Base-by-base conservation (phyloP, 768 basidiomycete species). In the Podaxis sp. region DNA sequence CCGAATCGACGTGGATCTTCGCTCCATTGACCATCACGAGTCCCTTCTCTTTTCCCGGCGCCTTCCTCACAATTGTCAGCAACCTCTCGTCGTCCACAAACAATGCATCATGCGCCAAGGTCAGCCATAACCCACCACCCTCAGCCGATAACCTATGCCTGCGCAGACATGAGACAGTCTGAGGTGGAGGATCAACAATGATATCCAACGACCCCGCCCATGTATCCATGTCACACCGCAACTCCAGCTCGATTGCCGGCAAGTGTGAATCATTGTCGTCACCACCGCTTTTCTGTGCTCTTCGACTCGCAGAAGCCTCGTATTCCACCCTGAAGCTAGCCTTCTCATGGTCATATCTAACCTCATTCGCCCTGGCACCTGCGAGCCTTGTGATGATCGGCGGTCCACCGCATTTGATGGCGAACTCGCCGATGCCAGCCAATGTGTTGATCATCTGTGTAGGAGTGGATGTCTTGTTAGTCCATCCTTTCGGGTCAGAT, bases 401-500 rank as follows among this genome's bases (percentile, higher is more conserved):
- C 2, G 97, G 96, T 0, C 94, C 95, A 13, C 97, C 97, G 65
- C 85, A 89, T 72, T 94, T 95, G 74, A 99, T 96, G 5, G 93
- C 89, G 67, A 93, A 98, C 63, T 98, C 96, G 21, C 97, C 94
- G 9, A 97, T 88, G 1, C 95, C 95, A 0, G 95, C 93, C 0
- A 98, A 76, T 1, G 88, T 82, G 42, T 84, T 83, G 68, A 96
- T 88, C 93, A 98, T 96, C 66, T 94, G 88, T n/a, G 87, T 88
- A 1, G 95, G 96, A 54, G 96, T 95, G 11, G 91, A 91, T 0
- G 87, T 86, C 73, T 98, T 98, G 74, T 92, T 94, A 4, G 93
- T 87, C 95, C 96, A 98, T 50, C 95, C 95, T 73, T 95, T 93
- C 5, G 95, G 95, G 71, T 99, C 96, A 10, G 93, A 95, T 72